Conservation (phyloP, 1,284 basidiomycete species). For the Moniliella sp. region DNA sequence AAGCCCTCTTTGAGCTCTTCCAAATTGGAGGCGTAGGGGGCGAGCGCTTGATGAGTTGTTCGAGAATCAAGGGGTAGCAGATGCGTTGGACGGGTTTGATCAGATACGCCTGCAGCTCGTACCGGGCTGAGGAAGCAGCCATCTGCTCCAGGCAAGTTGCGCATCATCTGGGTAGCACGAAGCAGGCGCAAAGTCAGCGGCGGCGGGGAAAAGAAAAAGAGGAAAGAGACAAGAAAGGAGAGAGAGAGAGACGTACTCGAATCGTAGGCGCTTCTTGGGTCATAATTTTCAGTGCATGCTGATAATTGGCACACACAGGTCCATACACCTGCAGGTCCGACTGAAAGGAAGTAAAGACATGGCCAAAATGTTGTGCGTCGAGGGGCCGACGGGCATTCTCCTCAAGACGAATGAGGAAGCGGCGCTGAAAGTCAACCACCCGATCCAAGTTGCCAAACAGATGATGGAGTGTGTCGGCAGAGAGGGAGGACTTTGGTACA, state of each 20-base stretch:
- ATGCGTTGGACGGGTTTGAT: slow-evolving; percentile 59
- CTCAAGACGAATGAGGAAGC: slow-evolving; percentile 69
- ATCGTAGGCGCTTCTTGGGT: slow-evolving; percentile 34
- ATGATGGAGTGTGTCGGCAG: slow-evolving; percentile 78
- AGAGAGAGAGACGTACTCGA: background rate
- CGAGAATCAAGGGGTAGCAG: slow-evolving; percentile 46
- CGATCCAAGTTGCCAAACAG: slow-evolving; percentile 89
- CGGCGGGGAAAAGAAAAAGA: background rate
- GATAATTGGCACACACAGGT: slow-evolving; percentile 74
- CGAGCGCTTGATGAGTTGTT: slow-evolving; percentile 45
- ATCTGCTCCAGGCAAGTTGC: slow-evolving; percentile 17
- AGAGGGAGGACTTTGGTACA: slow-evolving; percentile 59
- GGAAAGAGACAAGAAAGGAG: background rate
- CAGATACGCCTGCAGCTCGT: slow-evolving; percentile 62
- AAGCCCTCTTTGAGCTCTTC: slow-evolving; percentile 65
- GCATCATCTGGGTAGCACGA: slow-evolving; percentile 11
- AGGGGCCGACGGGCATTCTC: slow-evolving; percentile 40
- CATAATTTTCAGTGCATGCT: slow-evolving; percentile 56
- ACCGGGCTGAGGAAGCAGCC: slow-evolving; percentile 34
- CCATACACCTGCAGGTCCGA: slow-evolving; percentile 47
- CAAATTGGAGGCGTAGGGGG: slow-evolving; percentile 34
- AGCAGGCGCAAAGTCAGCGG: background rate
- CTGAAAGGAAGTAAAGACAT: slow-evolving; percentile 41
- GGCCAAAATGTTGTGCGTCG: slow-evolving; percentile 44
- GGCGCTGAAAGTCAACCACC: slow-evolving; percentile 83